Evolutionary conservation across 768 basidiomycete genomes (phyloP), one percentile per base, ranked within the genome.

Genomic region (Tricholoma terreum): DNA sequence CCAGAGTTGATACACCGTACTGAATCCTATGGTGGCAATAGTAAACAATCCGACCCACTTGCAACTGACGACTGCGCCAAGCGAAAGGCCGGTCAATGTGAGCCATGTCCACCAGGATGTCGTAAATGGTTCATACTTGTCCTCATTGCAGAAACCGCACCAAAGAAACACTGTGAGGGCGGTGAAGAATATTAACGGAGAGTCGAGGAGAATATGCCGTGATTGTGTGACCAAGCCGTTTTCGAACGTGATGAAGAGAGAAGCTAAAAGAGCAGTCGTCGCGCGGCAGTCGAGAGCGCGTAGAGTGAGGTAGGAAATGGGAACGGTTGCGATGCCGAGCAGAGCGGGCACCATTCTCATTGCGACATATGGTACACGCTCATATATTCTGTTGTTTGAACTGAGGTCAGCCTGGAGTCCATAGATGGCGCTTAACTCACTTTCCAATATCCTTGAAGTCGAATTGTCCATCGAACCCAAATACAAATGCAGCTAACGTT

Each of bases 31-130:
- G 6, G 95, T 97, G 8, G 97, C 94, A 64, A 98, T 93, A 12
- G 95, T 98, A 75, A 99, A 98, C 19, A 99, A 77, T 9, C 97
- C 97, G 40, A 98, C 96, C 97, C 96, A 98, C 71, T 98, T 99
- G 78, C 92, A 93, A 65, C 88, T 90, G 31, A 89, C 83, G 50
- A 96, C 94, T 4, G 95, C 94, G 35, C 97, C 97, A 22, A 99
- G 86, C 0, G 89, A 84, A 12, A 96, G 77, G 30, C 97, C 97
- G 2, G 92, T 90, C 38, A 98, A 79, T 11, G 81, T 73, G 31
- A 98, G 87, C 90, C 93, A 96, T 0, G 80, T 77, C 97, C 97
- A 99, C 97, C 97, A 98, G 2, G 77, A 73, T 9, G 83, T 76
- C 1, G 89, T 88, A 73, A 98, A 99, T 0, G 93, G 87, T 50